phyloP scores from a whole-genome alignment of 2,329 filamentous ascomycete species.

The Aspergillus neotritici region DNA sequence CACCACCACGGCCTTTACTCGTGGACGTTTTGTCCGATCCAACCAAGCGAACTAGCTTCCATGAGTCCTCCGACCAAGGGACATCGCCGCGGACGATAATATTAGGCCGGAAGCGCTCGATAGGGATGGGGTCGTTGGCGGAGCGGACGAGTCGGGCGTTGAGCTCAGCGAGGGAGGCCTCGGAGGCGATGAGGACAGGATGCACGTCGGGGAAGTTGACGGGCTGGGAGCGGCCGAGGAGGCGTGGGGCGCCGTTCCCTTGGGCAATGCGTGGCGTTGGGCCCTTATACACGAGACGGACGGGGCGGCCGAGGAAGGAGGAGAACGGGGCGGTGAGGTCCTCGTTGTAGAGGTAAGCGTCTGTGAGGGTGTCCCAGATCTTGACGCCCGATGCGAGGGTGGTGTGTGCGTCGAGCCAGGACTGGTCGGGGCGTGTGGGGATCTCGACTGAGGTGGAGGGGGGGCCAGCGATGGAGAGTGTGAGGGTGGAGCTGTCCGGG shows the following conservation, averaged over 20 bases:
- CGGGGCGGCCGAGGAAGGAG: constrained; percentile 51
- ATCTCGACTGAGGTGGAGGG: constrained; percentile 44
- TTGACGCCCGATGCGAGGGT: constrained; percentile 42
- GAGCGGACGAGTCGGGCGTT: constrained; percentile 46
- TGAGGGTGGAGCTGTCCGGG: constrained; percentile 41
- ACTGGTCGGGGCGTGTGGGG: constrained; percentile 49
- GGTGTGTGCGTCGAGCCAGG: constrained; percentile 53
- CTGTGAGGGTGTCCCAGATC: constrained; percentile 57
- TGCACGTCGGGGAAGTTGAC: constrained; percentile 58
- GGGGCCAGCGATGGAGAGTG: constrained; percentile 42
- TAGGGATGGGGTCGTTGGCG: constrained; percentile 46
- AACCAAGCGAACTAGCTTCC: constrained; percentile 51
- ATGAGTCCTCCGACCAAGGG: constrained; percentile 59
- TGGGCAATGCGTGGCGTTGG: constrained; percentile 50
- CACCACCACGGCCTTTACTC: constrained; percentile 5
- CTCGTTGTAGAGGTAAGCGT: constrained; percentile 51
- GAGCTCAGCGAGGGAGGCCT: constrained; percentile 53
- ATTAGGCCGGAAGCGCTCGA: constrained; percentile 61
- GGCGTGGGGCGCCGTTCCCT: constrained; percentile 51
- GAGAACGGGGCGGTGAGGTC: constrained; percentile 51
- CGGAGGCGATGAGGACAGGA: constrained; percentile 51
- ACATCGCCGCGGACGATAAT: constrained; percentile 53
- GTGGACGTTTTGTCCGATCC: neutral
- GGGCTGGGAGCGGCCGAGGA: constrained; percentile 50
- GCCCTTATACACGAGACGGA: constrained; percentile 58